Conservation (phyloP, 441 rosid species). For the Erodium chrysanthum region DNA sequence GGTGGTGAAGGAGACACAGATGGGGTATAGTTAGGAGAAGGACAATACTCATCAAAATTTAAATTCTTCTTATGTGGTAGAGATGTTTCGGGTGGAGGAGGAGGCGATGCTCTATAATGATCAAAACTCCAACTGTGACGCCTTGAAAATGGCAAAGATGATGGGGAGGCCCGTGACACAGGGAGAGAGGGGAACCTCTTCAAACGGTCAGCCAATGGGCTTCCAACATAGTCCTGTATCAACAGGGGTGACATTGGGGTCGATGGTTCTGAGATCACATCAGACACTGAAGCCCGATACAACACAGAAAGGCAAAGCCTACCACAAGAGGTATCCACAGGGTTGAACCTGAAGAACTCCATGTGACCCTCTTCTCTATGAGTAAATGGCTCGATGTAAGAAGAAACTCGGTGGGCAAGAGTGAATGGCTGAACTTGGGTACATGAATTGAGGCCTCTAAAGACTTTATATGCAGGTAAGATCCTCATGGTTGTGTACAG, state of each 20-base stretch:
- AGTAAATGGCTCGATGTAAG: conserved; percentile 67
- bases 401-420: conserved; percentile 70
- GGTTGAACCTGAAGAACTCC: conserved; percentile 73
- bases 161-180: conserved; percentile 32
- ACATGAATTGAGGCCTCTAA: conserved; percentile 61
- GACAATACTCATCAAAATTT: too few relatives aligned
- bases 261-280: conserved; percentile 53
- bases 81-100: too few relatives aligned
- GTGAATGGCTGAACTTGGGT: conserved; percentile 46
- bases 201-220: conserved; percentile 84
- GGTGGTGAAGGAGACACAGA: too few relatives aligned
- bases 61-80: too few relatives aligned
- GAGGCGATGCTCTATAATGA: conserved; percentile 49
- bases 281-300: conserved; percentile 52
- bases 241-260: conserved; percentile 71
- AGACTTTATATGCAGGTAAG: conserved; percentile 78
- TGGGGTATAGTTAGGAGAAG: too few relatives aligned
- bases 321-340: conserved; percentile 71
- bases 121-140: conserved; percentile 84
- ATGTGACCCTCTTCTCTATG: conserved; percentile 71
- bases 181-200: conserved; percentile 71
- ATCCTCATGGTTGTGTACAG: conserved; percentile 74
- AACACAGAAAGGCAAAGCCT: conserved; percentile 77
- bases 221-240: conserved; percentile 84
- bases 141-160: conserved; percentile 33